phyloP scores from a whole-genome alignment of 345 rosid species.

The Crucihimalaya himalaica region DNA sequence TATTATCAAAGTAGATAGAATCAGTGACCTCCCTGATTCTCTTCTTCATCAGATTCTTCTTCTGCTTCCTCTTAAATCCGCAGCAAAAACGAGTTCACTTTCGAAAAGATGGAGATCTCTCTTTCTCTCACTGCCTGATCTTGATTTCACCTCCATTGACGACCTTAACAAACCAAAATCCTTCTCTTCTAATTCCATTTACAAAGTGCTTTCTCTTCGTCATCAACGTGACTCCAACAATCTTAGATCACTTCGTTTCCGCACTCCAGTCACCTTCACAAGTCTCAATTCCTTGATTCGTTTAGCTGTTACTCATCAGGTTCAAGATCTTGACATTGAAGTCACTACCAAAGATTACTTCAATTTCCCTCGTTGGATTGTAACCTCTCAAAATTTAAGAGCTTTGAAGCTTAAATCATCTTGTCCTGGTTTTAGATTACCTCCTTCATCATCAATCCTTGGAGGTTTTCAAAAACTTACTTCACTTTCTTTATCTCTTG shows the following conservation, averaged over 20 bases:
- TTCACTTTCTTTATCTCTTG: slow-evolving; percentile 56
- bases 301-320: slow-evolving; percentile 63
- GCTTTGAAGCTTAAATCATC: slow-evolving; percentile 58
- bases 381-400: slow-evolving; percentile 54
- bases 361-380: slow-evolving; percentile 70
- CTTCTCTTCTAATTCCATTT: slow-evolving; percentile 32
- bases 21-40: slow-evolving; percentile 69
- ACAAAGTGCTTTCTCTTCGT: slow-evolving; percentile 34
- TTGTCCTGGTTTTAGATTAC: slow-evolving; percentile 72
- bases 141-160: slow-evolving; percentile 67
- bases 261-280: slow-evolving; percentile 59
- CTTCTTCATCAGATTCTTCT: slow-evolving; percentile 67
- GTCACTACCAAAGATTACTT: slow-evolving; percentile 74
- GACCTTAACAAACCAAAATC: not conserved
- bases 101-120: slow-evolving; percentile 72
- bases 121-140: slow-evolving; percentile 84
- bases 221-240: slow-evolving; percentile 39
- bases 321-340: slow-evolving; percentile 71
- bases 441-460: slow-evolving; percentile 53
- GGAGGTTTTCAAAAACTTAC: slow-evolving; percentile 60
- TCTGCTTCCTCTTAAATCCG: slow-evolving; percentile 60
- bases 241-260: slow-evolving; percentile 63
- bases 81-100: slow-evolving; percentile 57
- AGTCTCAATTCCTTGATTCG: slow-evolving; percentile 68
- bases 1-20: slow-evolving; percentile 45